Evolutionary conservation across 2,329 filamentous ascomycete species (phyloP).

Genomic region (Aureobasidium zeae): DNA sequence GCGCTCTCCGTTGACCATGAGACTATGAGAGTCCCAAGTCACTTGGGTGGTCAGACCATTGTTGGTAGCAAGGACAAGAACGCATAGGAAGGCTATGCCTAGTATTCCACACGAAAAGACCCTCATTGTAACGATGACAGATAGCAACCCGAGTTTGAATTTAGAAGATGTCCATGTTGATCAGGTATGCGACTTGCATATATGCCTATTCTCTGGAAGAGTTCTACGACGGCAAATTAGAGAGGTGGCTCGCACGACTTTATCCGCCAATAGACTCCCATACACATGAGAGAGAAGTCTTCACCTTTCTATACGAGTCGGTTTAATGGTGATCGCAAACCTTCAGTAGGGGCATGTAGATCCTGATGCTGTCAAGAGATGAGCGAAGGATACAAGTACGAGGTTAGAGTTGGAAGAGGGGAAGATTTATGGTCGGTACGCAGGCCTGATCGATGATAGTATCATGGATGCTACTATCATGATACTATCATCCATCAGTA

Average conservation of each 20-base stretch:
- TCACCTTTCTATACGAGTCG: not conserved
- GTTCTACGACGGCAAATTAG: not conserved
- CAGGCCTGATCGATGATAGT: too few relatives aligned
- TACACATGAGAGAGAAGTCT: not conserved
- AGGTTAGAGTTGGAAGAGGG: not conserved
- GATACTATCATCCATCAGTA: too few relatives aligned
- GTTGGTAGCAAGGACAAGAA: constrained; percentile 5
- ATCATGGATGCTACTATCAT: too few relatives aligned
- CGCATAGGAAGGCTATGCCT: not conserved
- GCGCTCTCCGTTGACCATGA: constrained; percentile 42
- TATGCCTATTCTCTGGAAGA: too few relatives aligned
- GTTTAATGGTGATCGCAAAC: not conserved
- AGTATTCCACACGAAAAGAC: not conserved
- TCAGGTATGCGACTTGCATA: too few relatives aligned
- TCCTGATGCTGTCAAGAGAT: not conserved
- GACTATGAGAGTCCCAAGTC: constrained; percentile 47
- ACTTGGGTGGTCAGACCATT: constrained; percentile 34
- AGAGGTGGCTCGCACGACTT: not conserved
- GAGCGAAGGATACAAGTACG: not conserved
- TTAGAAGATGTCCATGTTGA: too few relatives aligned
- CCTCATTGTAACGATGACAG: too few relatives aligned
- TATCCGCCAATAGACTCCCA: constrained; percentile 8
- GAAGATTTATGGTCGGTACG: not conserved
- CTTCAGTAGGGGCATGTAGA: not conserved
- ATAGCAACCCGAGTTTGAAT: too few relatives aligned